These are phyloP conservation scores for Hanseniaspora vineae DNA, from an alignment of 805 yeast species.

Conservation along the genomic window DNA sequence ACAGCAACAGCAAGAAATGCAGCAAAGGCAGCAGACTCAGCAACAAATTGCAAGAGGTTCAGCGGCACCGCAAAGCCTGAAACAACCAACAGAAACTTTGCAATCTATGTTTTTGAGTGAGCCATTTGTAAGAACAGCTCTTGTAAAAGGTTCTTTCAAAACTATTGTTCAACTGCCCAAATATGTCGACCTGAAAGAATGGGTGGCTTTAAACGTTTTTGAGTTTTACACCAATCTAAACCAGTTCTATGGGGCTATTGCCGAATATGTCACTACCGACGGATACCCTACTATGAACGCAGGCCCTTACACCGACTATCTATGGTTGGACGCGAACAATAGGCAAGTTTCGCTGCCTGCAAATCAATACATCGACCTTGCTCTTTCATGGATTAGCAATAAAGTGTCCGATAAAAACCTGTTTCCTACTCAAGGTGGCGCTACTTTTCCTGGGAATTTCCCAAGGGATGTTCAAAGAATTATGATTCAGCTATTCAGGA, in stretches of 20 bases:
- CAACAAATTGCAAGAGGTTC: conserved; percentile 6
- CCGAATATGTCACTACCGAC: conserved; percentile 85
- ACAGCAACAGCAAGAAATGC: conserved; percentile 9
- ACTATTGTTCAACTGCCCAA: conserved; percentile 92
- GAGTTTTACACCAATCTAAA: conserved; percentile 78
- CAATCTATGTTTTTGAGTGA: conserved; percentile 61
- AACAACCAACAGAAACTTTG: conserved; percentile 12
- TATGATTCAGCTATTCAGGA: conserved; percentile 82
- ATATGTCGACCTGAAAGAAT: conserved; percentile 87
- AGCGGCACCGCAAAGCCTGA: conserved; percentile 4
- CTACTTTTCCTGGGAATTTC: conserved; percentile 80
- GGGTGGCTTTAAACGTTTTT: conserved; percentile 88
- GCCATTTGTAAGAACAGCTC: conserved; percentile 85
- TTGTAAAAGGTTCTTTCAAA: conserved; percentile 92
- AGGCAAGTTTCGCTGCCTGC: conserved; percentile 85
- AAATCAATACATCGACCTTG: conserved; percentile 81
- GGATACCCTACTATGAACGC: conserved; percentile 91
- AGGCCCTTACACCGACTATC: conserved; percentile 80
- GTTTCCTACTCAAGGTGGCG: conserved; percentile 84
- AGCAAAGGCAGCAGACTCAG: conserved; percentile 4
- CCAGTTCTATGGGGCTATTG: conserved; percentile 80
- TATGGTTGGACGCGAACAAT: conserved; percentile 77
- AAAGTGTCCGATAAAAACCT: conserved; percentile 80
- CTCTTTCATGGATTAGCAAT: conserved; percentile 77
- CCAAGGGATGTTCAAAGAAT: conserved; percentile 75